phyloP scores from a whole-genome alignment of 768 basidiomycete genomes.

The Termitomyces sp. region DNA sequence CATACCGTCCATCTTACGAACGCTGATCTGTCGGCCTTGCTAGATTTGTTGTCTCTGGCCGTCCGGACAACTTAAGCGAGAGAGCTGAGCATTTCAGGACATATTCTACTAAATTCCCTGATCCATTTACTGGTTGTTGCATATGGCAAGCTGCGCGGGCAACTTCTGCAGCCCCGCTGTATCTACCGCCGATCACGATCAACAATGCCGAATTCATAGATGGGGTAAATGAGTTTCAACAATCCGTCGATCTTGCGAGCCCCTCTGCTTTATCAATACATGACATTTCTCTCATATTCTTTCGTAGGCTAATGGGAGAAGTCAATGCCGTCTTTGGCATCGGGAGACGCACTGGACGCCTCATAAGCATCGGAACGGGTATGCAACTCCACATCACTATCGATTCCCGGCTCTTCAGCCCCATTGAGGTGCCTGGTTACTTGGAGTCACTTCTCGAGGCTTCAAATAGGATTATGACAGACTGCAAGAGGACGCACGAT shows the following conservation, averaged over 20 bases:
- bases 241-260: slow-evolving; percentile 24
- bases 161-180: slow-evolving; percentile 29
- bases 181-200: slow-evolving; percentile 23
- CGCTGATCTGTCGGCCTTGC: neutral
- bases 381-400: slow-evolving; percentile 9
- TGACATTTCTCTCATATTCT: neutral
- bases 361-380: slow-evolving; percentile 11
- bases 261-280: neutral
- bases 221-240: slow-evolving; percentile 26
- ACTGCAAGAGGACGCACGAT: slow-evolving; percentile 8
- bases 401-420: neutral
- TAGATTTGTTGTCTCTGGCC: slow-evolving; percentile 23
- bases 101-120: slow-evolving; percentile 22
- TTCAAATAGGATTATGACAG: slow-evolving; percentile 4
- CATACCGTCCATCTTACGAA: neutral
- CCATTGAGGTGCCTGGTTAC: neutral
- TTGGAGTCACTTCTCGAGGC: slow-evolving; percentile 1
- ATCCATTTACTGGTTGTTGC: slow-evolving; percentile 19
- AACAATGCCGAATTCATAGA: slow-evolving; percentile 24
- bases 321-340: slow-evolving; percentile 14
- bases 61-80: slow-evolving; percentile 18
- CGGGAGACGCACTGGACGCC: slow-evolving; percentile 6
- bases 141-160: slow-evolving; percentile 32
- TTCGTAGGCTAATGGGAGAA: slow-evolving; percentile 21
- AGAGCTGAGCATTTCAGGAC: slow-evolving; percentile 24